Conservation (phyloP, 2,329 filamentous ascomycete genomes). For the Stagonosporopsis vannaccii region DNA sequence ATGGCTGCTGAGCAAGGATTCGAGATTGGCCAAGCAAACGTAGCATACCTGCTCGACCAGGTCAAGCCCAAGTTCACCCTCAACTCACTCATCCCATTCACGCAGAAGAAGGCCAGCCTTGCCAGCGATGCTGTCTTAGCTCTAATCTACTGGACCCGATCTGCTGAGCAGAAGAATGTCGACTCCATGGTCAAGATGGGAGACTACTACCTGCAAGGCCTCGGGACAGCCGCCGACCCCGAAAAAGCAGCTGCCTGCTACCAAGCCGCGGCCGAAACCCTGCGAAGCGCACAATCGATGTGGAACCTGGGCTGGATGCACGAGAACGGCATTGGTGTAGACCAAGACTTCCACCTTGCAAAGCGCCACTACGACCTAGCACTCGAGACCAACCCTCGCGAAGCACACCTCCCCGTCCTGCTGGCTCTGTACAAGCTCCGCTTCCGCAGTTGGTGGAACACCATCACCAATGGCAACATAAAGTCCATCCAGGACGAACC, state of each 20-base stretch:
- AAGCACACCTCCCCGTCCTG: constrained; percentile 92
- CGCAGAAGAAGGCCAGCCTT: constrained; percentile 53
- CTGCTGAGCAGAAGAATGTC: constrained; percentile 89
- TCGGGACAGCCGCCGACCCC: constrained; percentile 72
- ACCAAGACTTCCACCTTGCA: constrained; percentile 95
- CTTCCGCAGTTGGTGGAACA: constrained; percentile 91
- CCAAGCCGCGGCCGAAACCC: constrained; percentile 86
- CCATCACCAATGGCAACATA: constrained; percentile 84
- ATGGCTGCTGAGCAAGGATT: constrained; percentile 93
- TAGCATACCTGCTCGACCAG: constrained; percentile 84
- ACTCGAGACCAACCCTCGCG: constrained; percentile 80
- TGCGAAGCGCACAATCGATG: constrained; percentile 91
- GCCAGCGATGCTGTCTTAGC: constrained; percentile 71
- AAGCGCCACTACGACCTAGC: constrained; percentile 96
- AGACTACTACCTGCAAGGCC: constrained; percentile 90
- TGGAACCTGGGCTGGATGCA: constrained; percentile 99
- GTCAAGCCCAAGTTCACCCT: constrained; percentile 58
- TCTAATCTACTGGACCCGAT: constrained; percentile 93
- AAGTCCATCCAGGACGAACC: constrained; percentile 93
- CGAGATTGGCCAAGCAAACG: constrained; percentile 87
- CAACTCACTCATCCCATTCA: constrained; percentile 60
- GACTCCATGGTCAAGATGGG: constrained; percentile 98
- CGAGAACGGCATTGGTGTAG: constrained; percentile 90
- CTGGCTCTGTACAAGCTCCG: constrained; percentile 86
- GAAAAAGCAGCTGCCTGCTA: constrained; percentile 95